phyloP scores from a whole-genome alignment of 129 eudicot genomes.

The Arctium lappa region DNA sequence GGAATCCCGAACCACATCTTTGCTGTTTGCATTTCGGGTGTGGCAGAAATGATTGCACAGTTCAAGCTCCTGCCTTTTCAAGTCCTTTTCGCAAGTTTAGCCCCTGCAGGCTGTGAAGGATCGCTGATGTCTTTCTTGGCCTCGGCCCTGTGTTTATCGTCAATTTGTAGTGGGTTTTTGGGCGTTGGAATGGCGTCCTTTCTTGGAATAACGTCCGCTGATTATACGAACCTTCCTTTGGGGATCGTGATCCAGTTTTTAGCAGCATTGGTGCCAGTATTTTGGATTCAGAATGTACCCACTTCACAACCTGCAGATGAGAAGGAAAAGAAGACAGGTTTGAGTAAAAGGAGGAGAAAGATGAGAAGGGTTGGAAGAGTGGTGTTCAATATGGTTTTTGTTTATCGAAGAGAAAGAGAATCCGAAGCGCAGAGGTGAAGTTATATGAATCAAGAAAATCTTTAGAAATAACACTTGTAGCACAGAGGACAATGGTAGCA shows the following conservation, averaged over 20 bases:
- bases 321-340: constrained; percentile 52
- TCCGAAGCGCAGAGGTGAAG: constrained; percentile 50
- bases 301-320: constrained; percentile 24
- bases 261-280: constrained; percentile 74
- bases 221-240: constrained; percentile 64
- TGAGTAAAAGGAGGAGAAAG: constrained; percentile 56
- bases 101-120: constrained; percentile 88
- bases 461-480: background rate
- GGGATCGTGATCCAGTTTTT: constrained; percentile 69
- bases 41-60: constrained; percentile 72
- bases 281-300: constrained; percentile 64
- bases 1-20: constrained; percentile 71
- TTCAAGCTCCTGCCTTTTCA: constrained; percentile 85
- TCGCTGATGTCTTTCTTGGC: constrained; percentile 89
- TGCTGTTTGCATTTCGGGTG: constrained; percentile 76
- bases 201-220: constrained; percentile 67
- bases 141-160: constrained; percentile 75
- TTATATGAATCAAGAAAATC: constrained; percentile 2
- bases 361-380: constrained; percentile 65
- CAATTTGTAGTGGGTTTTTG: constrained; percentile 75
- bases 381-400: constrained; percentile 39
- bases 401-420: constrained; percentile 58
- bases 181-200: constrained; percentile 87
- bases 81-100: constrained; percentile 79
- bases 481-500: background rate